phyloP scores from a whole-genome alignment of 1,139 yeast genomes.

The Pneumocystis wakefieldiae region DNA sequence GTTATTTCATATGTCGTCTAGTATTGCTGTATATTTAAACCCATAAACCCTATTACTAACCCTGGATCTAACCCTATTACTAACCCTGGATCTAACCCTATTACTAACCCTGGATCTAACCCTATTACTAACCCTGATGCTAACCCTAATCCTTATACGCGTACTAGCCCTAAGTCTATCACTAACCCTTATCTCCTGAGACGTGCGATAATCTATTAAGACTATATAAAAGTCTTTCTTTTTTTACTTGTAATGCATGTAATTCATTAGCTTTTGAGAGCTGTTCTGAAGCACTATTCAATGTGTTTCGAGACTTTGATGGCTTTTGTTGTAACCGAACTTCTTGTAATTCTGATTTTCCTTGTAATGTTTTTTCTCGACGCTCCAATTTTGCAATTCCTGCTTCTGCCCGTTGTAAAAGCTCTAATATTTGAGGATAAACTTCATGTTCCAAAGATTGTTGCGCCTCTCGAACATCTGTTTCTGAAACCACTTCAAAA shows the following conservation, averaged over 20 bases:
- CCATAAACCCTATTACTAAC: too few species aligned
- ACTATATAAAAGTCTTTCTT: constrained; percentile 8
- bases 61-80: too few species aligned
- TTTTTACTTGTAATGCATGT: constrained; percentile 1
- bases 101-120: background rate
- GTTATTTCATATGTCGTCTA: too few species aligned
- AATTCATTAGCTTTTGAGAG: constrained; percentile 5
- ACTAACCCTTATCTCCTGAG: background rate
- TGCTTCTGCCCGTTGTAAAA: constrained; percentile 8
- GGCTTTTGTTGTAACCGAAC: constrained; percentile 8
- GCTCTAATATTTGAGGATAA: constrained; percentile 7
- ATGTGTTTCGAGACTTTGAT: background rate
- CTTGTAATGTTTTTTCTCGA: constrained; percentile 4
- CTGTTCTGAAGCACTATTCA: background rate
- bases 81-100: background rate
- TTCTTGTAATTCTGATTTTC: constrained; percentile 7
- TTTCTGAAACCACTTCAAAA: constrained; percentile 10
- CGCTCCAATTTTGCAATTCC: constrained; percentile 5
- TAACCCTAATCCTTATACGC: too few species aligned
- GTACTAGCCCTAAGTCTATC: too few species aligned
- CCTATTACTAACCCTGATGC: background rate
- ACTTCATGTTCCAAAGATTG: constrained; percentile 6
- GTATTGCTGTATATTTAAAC: too few species aligned
- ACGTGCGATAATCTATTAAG: constrained; percentile 6
- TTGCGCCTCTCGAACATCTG: constrained; percentile 6